Base-by-base conservation (phyloP, 305 asterid species). In the Ilex paraguariensis region DNA sequence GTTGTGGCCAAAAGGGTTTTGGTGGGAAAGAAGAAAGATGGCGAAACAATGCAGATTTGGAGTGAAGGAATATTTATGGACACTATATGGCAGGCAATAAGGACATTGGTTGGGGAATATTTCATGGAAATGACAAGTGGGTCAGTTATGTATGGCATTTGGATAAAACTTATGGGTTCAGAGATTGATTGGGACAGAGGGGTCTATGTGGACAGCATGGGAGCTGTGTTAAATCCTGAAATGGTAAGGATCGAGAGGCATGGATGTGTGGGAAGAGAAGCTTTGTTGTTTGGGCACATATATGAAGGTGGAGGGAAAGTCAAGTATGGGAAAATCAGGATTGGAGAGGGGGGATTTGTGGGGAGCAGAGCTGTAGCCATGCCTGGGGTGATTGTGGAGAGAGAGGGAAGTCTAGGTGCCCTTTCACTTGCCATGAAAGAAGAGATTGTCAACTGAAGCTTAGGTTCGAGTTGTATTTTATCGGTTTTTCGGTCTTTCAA, bases 131-230 rank as follows among this genome's bases (percentile, higher is more conserved):
- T 82, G 78, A 79, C 79, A 0, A 73, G 84, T 4, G 97, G 97
- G 2, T 90, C 96, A 15, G 59, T 75, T 49, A 42, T 87, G 39
- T 90, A 84, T 62, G 76, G 67, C 3, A 68, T 70, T 4, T 90
- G 94, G 95, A 85, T 90, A 95, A 87, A 80, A 75, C 67, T 83
- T 16, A 85, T 90, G 97, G 96, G 97, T 53, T 82, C 96, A 39
- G 63, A 66, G 0, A 59, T 90, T 6, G 90, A 80, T 8, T 13
- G 81, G 52, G 64, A 72, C 31, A 81, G 83, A 55, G 97, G 93
- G 31, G 91, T 79, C 15, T 90, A 90, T 67, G 86, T 87, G 57
- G 97, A 90, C 39, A 85, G 92, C 54, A 82, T 79, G 88, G 97
- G 97, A 64, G 91, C 92, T 7, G 48, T 77, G 55, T 56, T 90